A percentile compares a stretch with the other conserved stretches of the same genome.
Evolutionary conservation across 257 asterid genomes (phyloP).

Genomic region (Przewalskia tangutica): DNA sequence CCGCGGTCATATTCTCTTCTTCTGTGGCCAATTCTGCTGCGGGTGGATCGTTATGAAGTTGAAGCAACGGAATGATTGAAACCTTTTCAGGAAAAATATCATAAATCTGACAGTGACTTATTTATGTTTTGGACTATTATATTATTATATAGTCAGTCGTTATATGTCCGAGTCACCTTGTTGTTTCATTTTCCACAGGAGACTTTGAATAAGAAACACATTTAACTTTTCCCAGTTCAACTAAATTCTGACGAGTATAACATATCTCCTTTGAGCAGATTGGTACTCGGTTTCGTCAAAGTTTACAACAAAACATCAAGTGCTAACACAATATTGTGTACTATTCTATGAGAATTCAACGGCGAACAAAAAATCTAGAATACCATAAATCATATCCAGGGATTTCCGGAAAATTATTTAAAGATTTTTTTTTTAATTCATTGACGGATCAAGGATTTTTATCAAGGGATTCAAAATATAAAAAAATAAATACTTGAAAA

Average conservation of each 20-base stretch:
- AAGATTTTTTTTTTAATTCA: too few species aligned
- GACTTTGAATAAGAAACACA: neutral
- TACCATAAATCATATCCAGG: neutral
- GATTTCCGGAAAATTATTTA: neutral
- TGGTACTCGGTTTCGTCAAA: neutral
- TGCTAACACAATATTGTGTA: neutral
- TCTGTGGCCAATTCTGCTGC: too few species aligned
- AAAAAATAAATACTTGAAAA: too few species aligned
- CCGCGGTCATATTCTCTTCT: too few species aligned
- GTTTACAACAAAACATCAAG: neutral
- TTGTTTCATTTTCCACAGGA: neutral
- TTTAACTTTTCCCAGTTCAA: neutral
- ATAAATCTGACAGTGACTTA: neutral
- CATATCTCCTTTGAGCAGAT: neutral
- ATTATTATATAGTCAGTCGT: neutral
- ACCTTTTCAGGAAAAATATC: neutral
- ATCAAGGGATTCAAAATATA: too few species aligned
- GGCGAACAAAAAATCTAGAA: too few species aligned
- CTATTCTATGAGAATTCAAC: too few species aligned
- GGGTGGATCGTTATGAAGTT: too few species aligned
- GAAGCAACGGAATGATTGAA: neutral
- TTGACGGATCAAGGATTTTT: too few species aligned
- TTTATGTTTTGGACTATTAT: neutral
- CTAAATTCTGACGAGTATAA: neutral
- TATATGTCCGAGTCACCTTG: neutral